Conservation (phyloP, 345 rosid species). For the Moricandia moricandioides region DNA sequence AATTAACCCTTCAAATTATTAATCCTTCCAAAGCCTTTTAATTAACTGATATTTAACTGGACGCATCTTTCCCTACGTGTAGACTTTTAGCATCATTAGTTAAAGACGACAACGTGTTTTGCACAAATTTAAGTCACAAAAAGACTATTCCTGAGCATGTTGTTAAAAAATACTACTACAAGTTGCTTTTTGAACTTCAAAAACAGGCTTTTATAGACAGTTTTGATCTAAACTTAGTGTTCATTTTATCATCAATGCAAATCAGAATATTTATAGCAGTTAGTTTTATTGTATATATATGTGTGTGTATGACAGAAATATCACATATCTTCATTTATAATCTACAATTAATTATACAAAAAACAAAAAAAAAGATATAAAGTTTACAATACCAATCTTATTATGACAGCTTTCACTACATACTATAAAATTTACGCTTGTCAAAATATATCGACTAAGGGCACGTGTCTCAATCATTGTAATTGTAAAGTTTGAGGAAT, state of each 20-base stretch:
- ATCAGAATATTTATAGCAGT: too few species aligned
- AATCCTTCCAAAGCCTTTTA: background rate
- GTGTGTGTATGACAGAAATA: background rate
- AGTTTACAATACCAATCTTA: background rate
- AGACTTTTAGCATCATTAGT: conserved; percentile 11
- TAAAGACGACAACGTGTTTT: background rate
- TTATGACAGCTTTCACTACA: background rate
- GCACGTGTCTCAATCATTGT: background rate
- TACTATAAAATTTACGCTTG: background rate
- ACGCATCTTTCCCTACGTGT: conserved; percentile 23
- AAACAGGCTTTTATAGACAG: background rate
- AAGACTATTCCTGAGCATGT: background rate
- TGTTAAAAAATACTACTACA: background rate
- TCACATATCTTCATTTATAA: background rate
- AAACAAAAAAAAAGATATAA: background rate
- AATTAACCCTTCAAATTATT: conserved; percentile 13
- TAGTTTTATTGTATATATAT: too few species aligned
- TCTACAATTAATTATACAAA: background rate
- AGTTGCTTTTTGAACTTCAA: background rate
- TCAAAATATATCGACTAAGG: background rate
- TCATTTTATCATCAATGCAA: background rate
- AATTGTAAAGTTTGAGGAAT: background rate
- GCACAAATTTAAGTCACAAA: background rate
- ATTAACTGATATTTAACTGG: conserved; percentile 5
- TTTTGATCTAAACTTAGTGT: background rate